Conservation (phyloP, 352 stramenopile genomes). For the Elongisporangium prolatum region DNA sequence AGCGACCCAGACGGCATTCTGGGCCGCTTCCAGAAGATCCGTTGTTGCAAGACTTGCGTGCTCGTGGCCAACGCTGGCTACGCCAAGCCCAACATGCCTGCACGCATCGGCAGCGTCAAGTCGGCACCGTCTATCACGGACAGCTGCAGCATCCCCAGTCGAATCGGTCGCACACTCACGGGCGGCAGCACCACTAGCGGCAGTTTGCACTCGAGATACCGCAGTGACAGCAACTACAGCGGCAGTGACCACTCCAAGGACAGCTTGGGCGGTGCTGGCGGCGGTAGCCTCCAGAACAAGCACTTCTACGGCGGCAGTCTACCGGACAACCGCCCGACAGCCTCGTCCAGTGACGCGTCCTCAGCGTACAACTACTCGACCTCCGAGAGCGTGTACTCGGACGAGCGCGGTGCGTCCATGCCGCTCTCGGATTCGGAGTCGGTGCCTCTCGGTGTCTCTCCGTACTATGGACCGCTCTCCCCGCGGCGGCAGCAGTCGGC, state of each 20-base stretch:
- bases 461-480: background rate
- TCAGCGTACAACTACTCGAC: slow-evolving; percentile 7
- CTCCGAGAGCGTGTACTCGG: slow-evolving; percentile 1
- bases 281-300: slow-evolving; percentile 6
- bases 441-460: background rate
- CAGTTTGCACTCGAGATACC: background rate
- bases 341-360: slow-evolving; percentile 3
- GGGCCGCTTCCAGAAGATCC: slow-evolving; percentile 38
- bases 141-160: background rate
- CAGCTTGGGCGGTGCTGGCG: slow-evolving; percentile 1
- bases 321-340: slow-evolving; percentile 4
- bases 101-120: background rate
- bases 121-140: background rate
- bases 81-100: slow-evolving; percentile 10
- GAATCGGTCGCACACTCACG: background rate
- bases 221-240: background rate
- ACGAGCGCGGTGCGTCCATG: slow-evolving; percentile 1
- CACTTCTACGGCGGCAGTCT: background rate
- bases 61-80: slow-evolving; percentile 28
- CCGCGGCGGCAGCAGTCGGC: background rate
- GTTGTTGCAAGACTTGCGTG: slow-evolving; percentile 33
- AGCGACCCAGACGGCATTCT: slow-evolving; percentile 31
- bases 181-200: background rate
- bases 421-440: slow-evolving; percentile 3
- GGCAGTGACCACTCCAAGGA: slow-evolving; percentile 3